Conservation (phyloP, 306 rosid species). For the Cucurbita argyrosperma region DNA sequence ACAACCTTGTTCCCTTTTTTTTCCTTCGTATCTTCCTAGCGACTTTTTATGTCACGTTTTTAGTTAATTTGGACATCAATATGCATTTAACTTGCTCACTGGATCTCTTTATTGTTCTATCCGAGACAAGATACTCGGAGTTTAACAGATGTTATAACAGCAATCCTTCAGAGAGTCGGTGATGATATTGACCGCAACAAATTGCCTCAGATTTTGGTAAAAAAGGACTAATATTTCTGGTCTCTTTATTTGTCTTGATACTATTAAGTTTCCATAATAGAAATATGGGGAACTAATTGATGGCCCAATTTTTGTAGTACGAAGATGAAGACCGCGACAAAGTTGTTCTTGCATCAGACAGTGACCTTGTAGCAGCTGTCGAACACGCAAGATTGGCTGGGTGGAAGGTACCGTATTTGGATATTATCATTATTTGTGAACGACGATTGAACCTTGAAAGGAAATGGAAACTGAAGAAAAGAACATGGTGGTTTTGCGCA, state of each 20-base stretch:
- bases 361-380: slow-evolving; percentile 77
- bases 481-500: slow-evolving; percentile 11
- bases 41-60: not conserved
- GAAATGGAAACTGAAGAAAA: not conserved
- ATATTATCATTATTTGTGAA: not conserved
- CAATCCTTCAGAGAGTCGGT: slow-evolving; percentile 69
- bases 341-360: slow-evolving; percentile 73
- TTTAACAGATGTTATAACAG: slow-evolving; percentile 59
- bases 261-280: not conserved
- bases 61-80: not conserved
- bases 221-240: not conserved
- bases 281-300: not conserved
- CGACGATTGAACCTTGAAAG: not conserved
- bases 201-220: slow-evolving; percentile 83
- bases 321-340: slow-evolving; percentile 92
- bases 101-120: slow-evolving; percentile 18
- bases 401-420: slow-evolving; percentile 48
- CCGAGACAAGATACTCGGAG: slow-evolving; percentile 50
- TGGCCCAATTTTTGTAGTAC: slow-evolving; percentile 32
- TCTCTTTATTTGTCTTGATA: not conserved
- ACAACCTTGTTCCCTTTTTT: not conserved
- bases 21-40: not conserved
- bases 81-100: slow-evolving; percentile 6
- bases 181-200: slow-evolving; percentile 51
- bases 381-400: slow-evolving; percentile 83